A percentile compares a stretch with the other conserved stretches of the same genome.
These are phyloP conservation scores for Nakazawaea wickerhamii DNA, from an alignment of 805 yeast species.

Conservation along the genomic window DNA sequence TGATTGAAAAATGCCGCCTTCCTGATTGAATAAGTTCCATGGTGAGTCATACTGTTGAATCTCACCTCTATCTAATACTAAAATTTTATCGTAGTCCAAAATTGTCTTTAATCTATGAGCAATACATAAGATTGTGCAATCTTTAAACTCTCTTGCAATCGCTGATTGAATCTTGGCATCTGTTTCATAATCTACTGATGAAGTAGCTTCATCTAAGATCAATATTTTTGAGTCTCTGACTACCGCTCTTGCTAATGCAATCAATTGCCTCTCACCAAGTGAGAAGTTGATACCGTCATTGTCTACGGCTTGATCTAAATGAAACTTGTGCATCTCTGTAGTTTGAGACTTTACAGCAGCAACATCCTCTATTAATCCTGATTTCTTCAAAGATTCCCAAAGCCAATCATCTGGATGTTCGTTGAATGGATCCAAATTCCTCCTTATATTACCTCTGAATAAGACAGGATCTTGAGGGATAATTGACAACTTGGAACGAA, in stretches of 20 bases:
- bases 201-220: slow-evolving; percentile 73
- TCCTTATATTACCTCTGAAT: slow-evolving; percentile 52
- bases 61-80: slow-evolving; percentile 56
- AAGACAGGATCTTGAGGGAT: slow-evolving; percentile 73
- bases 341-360: slow-evolving; percentile 29
- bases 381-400: slow-evolving; percentile 56
- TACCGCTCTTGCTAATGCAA: slow-evolving; percentile 67
- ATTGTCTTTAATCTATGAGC: slow-evolving; percentile 70
- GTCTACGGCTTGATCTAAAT: slow-evolving; percentile 52
- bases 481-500: slow-evolving; percentile 56
- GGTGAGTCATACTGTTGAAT: slow-evolving; percentile 54
- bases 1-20: slow-evolving; percentile 41
- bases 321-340: slow-evolving; percentile 48
- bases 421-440: slow-evolving; percentile 59
- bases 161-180: slow-evolving; percentile 62
- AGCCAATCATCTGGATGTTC: slow-evolving; percentile 43
- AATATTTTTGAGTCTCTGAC: slow-evolving; percentile 58
- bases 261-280: slow-evolving; percentile 64
- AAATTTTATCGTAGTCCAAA: slow-evolving; percentile 49
- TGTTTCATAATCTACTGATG: slow-evolving; percentile 70
- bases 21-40: slow-evolving; percentile 31
- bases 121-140: slow-evolving; percentile 65
- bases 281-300: slow-evolving; percentile 70
- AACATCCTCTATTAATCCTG: slow-evolving; percentile 46
- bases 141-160: slow-evolving; percentile 49